A percentile compares a stretch with the other conserved stretches of the same genome.
Evolutionary conservation across 768 basidiomycete species (phyloP).

Genomic region (Boletus bicolor): DNA sequence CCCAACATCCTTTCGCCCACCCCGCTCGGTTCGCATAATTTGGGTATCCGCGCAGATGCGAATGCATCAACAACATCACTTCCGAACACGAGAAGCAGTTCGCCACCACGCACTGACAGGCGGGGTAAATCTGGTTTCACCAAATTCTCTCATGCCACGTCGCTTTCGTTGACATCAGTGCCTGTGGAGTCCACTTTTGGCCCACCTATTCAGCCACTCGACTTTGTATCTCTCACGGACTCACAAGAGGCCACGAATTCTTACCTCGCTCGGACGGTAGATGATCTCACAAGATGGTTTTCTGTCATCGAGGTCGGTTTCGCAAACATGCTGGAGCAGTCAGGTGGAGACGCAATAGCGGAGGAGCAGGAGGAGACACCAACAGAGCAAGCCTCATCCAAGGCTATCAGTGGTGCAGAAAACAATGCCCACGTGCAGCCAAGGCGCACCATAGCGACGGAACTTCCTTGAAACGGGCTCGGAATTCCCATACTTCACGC

Average conservation of each 20-base stretch:
- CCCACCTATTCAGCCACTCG: slow-evolving; percentile 60
- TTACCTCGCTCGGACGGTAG: slow-evolving; percentile 71
- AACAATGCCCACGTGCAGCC: slow-evolving; percentile 6
- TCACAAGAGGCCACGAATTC: slow-evolving; percentile 57
- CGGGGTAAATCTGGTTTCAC: slow-evolving; percentile 21
- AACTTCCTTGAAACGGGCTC: slow-evolving; percentile 17
- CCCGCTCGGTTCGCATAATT: slow-evolving; percentile 32
- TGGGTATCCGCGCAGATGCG: slow-evolving; percentile 29
- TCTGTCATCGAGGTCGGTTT: slow-evolving; percentile 71
- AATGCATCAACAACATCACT: slow-evolving; percentile 41
- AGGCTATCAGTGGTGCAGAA: slow-evolving; percentile 6
- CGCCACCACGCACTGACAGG: slow-evolving; percentile 25
- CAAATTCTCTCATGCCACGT: slow-evolving; percentile 30
- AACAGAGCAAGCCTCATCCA: slow-evolving; percentile 20
- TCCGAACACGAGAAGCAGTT: slow-evolving; percentile 34
- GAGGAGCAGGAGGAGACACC: slow-evolving; percentile 57
- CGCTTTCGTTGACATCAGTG: slow-evolving; percentile 34
- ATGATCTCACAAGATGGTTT: slow-evolving; percentile 75
- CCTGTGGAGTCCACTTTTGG: slow-evolving; percentile 33
- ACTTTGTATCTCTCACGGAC: slow-evolving; percentile 56
- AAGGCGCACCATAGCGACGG: slow-evolving; percentile 13
- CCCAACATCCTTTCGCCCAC: slow-evolving; percentile 38
- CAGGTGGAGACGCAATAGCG: slow-evolving; percentile 51
- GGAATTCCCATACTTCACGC: slow-evolving; percentile 3
- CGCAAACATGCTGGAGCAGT: slow-evolving; percentile 56